Conservation (phyloP, 2,329 filamentous ascomycete genomes). For the Arthroderma uncinatum region DNA sequence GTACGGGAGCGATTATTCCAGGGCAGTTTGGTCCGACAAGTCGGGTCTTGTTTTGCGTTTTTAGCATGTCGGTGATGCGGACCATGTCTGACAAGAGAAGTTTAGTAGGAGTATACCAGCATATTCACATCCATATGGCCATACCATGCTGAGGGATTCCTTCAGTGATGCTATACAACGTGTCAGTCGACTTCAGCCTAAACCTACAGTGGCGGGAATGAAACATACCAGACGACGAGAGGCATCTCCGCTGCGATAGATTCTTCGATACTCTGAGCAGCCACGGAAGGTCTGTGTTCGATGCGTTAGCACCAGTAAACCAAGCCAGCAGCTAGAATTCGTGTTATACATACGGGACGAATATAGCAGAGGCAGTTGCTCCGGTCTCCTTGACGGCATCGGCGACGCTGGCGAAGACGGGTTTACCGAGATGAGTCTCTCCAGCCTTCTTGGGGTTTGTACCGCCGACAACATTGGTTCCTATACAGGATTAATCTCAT, state of each 20-base stretch:
- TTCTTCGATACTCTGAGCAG: conserved; percentile 92
- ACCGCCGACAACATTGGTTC: conserved; percentile 93
- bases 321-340: background rate
- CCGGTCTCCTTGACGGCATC: conserved; percentile 85
- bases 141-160: conserved; percentile 93
- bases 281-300: conserved; percentile 66
- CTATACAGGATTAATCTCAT: conserved; percentile 38
- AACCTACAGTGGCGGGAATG: background rate
- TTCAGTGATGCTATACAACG: conserved; percentile 61
- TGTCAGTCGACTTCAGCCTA: conserved; percentile 3
- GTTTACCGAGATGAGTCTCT: conserved; percentile 73
- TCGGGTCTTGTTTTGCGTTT: conserved; percentile 93
- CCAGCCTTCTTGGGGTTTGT: conserved; percentile 99
- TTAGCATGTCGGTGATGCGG: conserved; percentile 94
- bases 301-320: background rate
- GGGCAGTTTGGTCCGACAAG: conserved; percentile 97
- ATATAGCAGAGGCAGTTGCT: conserved; percentile 85
- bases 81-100: conserved; percentile 78
- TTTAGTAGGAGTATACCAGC: background rate
- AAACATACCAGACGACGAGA: conserved; percentile 67
- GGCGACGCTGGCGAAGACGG: conserved; percentile 80
- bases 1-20: conserved; percentile 75
- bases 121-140: conserved; percentile 18
- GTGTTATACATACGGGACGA: conserved; percentile 61
- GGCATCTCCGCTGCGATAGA: conserved; percentile 86